Evolutionary conservation across 768 basidiomycete species (phyloP).

Genomic region (Amanita rubescens): DNA sequence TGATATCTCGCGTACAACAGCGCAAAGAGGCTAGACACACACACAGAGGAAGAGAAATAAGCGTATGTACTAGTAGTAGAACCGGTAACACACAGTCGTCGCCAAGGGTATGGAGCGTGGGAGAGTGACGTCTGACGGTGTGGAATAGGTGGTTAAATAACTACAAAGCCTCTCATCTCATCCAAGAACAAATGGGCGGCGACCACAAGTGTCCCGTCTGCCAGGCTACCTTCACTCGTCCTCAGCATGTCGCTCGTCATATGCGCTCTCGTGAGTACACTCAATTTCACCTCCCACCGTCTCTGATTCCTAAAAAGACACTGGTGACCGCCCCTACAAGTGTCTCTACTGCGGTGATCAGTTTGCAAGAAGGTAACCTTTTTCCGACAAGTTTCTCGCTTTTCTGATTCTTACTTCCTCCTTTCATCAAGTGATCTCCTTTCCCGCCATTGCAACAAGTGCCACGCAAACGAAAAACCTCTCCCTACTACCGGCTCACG

Average conservation of each 20-base stretch:
- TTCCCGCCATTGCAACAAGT: constrained; percentile 83
- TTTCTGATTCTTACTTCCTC: background rate
- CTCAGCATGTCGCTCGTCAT: constrained; percentile 84
- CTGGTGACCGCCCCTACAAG: constrained; percentile 85
- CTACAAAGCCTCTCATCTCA: constrained; percentile 15
- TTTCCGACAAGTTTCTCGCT: constrained; percentile 2
- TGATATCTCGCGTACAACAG: constrained; percentile 37
- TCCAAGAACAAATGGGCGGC: constrained; percentile 50
- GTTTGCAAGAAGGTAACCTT: constrained; percentile 68
- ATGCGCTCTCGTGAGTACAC: constrained; percentile 79
- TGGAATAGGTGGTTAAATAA: constrained; percentile 18
- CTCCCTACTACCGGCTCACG: constrained; percentile 34
- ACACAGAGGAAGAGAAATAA: background rate
- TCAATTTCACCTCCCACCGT: constrained; percentile 11
- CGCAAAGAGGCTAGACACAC: background rate
- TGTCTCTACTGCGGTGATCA: constrained; percentile 86
- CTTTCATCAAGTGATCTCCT: constrained; percentile 58
- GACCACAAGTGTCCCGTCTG: constrained; percentile 87
- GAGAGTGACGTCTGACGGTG: constrained; percentile 16
- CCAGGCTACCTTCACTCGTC: constrained; percentile 80
- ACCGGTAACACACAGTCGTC: constrained; percentile 5
- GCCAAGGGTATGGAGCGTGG: constrained; percentile 17
- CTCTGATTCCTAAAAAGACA: constrained; percentile 44
- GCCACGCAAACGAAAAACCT: constrained; percentile 71
- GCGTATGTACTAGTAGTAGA: background rate